Percentiles rank a stretch among this genome's conserved stretches.
These are phyloP conservation scores for Mucor racemosus DNA, from an alignment of 371 early-diverging fungal genomes.

Conservation along the genomic window DNA sequence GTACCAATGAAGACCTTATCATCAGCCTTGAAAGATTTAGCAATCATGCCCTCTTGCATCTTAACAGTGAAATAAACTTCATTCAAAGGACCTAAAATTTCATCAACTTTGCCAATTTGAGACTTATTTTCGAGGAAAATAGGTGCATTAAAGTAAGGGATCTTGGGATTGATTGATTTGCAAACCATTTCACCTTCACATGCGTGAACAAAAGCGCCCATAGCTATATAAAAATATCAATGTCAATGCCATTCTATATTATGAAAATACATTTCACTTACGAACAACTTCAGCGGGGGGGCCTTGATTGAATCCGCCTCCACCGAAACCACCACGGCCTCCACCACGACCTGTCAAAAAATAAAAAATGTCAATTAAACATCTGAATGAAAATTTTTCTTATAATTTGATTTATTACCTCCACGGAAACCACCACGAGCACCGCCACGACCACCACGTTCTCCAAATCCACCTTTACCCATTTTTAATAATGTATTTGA, in stretches of 20 bases:
- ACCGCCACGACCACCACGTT: constrained; percentile 43
- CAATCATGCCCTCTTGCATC: constrained; percentile 92
- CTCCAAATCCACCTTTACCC: constrained; percentile 56
- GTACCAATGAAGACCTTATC: constrained; percentile 93
- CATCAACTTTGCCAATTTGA: constrained; percentile 99
- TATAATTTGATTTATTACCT: constrained; percentile 16
- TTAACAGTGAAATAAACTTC: constrained; percentile 97
- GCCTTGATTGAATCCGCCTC: constrained; percentile 66
- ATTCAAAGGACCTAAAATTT: constrained; percentile 98
- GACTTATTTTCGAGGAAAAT: constrained; percentile 97
- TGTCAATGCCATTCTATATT: background rate
- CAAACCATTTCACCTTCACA: constrained; percentile 98
- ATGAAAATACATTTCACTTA: constrained; percentile 31
- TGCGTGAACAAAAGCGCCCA: constrained; percentile 94
- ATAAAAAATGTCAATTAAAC: constrained; percentile 17
- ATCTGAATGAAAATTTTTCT: background rate
- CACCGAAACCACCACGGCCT: constrained; percentile 73
- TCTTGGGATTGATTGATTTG: constrained; percentile 87
- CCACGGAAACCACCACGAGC: constrained; percentile 53
- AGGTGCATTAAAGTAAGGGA: constrained; percentile 99
- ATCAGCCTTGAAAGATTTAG: constrained; percentile 86
- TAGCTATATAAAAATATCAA: constrained; percentile 57
- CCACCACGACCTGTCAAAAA: constrained; percentile 60
- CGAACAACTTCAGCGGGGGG: constrained; percentile 82
- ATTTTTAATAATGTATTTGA: constrained; percentile 24